Conservation (phyloP, 2,329 filamentous ascomycete genomes). For the Stachybotrys chlorohalonatus region DNA sequence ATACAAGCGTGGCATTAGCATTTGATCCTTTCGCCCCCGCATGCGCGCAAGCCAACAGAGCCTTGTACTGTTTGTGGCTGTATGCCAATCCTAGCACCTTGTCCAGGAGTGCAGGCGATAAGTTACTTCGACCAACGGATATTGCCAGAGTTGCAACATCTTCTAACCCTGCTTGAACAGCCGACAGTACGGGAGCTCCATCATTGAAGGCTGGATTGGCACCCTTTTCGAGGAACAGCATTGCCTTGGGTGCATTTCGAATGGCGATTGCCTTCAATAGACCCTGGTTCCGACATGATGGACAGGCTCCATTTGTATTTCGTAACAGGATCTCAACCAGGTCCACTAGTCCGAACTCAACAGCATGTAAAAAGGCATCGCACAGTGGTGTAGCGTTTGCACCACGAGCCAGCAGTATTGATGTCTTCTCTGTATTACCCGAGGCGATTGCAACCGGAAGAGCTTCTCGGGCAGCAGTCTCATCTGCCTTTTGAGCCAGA, state of each 20-base stretch:
- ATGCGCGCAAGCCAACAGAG: not conserved
- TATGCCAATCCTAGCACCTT: constrained; percentile 3
- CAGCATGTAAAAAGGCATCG: not conserved
- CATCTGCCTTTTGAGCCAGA: constrained; percentile 3
- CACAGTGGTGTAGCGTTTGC: constrained; percentile 3
- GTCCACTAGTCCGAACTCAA: not conserved
- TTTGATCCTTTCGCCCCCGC: constrained; percentile 3
- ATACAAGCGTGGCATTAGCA: not conserved
- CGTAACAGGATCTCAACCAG: constrained; percentile 3
- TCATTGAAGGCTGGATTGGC: not conserved
- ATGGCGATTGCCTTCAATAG: not conserved
- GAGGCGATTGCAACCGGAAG: constrained; percentile 5
- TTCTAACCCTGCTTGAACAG: not conserved
- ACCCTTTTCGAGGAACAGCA: constrained; percentile 1
- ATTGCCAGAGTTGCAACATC: constrained; percentile 1
- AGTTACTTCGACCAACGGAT: not conserved
- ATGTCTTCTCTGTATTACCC: constrained; percentile 1
- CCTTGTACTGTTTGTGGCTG: not conserved
- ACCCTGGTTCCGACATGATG: constrained; percentile 2
- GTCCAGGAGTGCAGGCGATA: not conserved
- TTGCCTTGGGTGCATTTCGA: not conserved
- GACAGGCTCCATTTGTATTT: constrained; percentile 1
- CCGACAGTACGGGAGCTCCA: not conserved
- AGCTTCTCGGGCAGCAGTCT: constrained; percentile 2
- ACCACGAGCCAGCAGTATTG: constrained; percentile 4